Evolutionary conservation across 306 rosid genomes (phyloP).

Genomic region (Quercus bicolor): DNA sequence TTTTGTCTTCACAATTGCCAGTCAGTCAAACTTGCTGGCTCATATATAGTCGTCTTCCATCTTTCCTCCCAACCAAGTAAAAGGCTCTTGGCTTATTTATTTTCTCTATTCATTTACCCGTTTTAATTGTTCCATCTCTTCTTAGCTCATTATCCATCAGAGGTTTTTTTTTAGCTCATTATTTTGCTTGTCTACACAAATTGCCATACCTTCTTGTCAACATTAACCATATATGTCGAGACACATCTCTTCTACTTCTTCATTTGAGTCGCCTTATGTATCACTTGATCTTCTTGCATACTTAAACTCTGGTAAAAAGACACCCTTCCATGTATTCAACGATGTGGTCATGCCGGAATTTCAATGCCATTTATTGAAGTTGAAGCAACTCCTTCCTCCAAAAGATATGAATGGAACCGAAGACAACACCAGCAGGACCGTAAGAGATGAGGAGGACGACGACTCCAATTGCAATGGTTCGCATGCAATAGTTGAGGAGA

Average conservation of each 20-base stretch:
- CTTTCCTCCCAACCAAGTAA: background rate
- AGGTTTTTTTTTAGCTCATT: background rate
- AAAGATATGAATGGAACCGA: background rate
- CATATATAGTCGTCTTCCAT: background rate
- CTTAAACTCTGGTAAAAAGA: constrained; percentile 12
- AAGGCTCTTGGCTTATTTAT: background rate
- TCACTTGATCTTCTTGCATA: constrained; percentile 26
- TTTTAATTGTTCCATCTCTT: background rate
- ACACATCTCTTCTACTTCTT: background rate
- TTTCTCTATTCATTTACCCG: background rate
- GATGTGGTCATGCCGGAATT: constrained; percentile 21
- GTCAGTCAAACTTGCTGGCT: background rate
- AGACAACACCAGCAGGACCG: background rate
- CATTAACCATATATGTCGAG: too few species aligned
- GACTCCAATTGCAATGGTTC: too few species aligned
- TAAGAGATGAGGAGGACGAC: too few species aligned
- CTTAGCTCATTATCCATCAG: background rate
- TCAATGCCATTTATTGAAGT: background rate
- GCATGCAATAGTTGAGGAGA: background rate
- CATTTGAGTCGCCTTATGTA: constrained; percentile 17
- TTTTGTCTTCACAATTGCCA: too few species aligned
- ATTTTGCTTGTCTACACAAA: background rate
- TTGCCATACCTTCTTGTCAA: background rate
- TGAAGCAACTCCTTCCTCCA: background rate
- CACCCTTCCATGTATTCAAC: constrained; percentile 18